These are phyloP conservation scores for Colletotrichum somersetense DNA, from an alignment of 2,329 filamentous ascomycete genomes.

Conservation along the genomic window DNA sequence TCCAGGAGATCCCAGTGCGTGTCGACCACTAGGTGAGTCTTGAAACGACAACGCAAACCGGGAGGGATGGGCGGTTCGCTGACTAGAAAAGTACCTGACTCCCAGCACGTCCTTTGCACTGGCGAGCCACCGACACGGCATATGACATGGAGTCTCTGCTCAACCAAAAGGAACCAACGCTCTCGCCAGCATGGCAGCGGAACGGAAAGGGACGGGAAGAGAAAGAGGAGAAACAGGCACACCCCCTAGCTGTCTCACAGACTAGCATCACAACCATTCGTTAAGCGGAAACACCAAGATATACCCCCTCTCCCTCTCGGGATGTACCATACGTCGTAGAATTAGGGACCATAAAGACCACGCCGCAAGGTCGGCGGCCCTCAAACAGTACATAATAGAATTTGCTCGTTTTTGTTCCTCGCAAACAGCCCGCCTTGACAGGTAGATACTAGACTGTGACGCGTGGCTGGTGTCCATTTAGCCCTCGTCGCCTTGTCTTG, in stretches of 20 bases:
- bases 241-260: background rate
- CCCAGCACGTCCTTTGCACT: background rate
- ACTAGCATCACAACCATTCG: background rate
- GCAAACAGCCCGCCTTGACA: background rate
- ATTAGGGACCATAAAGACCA: conserved; percentile 1
- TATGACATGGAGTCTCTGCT: background rate
- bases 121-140: background rate
- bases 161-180: background rate
- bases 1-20: background rate
- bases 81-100: background rate
- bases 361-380: background rate
- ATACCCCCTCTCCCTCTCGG: background rate
- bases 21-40: background rate
- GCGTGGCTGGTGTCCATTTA: background rate
- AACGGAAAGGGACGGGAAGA: background rate
- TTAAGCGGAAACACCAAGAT: background rate
- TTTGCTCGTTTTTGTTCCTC: too few species aligned
- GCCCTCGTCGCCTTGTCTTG: background rate
- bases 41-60: background rate
- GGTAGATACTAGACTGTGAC: background rate
- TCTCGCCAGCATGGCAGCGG: too few species aligned
- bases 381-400: background rate
- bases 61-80: background rate
- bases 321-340: background rate
- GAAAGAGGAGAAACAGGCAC: background rate